Percentiles rank a stretch among this genome's conserved stretches.
Evolutionary conservation across 2,329 filamentous ascomycete species (phyloP).

Genomic region (Hypoxylon sp.): DNA sequence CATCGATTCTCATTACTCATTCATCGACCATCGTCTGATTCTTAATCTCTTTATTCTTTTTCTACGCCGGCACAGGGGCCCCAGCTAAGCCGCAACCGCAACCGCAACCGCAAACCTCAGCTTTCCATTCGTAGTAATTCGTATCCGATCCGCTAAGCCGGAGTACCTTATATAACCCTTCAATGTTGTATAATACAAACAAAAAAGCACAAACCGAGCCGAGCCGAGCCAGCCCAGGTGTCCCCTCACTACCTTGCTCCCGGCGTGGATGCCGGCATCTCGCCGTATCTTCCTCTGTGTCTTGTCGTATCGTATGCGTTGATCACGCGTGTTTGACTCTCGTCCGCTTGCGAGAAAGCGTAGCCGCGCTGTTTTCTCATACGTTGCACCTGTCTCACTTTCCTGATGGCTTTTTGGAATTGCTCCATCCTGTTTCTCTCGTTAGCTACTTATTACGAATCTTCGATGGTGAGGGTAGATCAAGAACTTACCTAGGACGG

Average conservation of each 20-base stretch:
- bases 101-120: constrained; percentile 5
- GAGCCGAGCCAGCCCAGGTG: constrained; percentile 7
- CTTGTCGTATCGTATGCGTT: constrained; percentile 98
- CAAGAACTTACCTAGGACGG: constrained; percentile 80
- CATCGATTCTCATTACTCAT: neutral
- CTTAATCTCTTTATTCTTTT: constrained; percentile 18
- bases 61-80: constrained; percentile 13
- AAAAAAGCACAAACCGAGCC: constrained; percentile 8
- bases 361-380: constrained; percentile 99
- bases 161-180: constrained; percentile 12
- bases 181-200: constrained; percentile 11
- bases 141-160: constrained; percentile 4
- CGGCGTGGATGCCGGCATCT: constrained; percentile 76
- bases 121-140: constrained; percentile 20
- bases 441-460: constrained; percentile 43
- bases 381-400: constrained; percentile 96
- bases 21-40: neutral
- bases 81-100: constrained; percentile 1
- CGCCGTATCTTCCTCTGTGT: constrained; percentile 90
- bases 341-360: constrained; percentile 97
- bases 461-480: constrained; percentile 5
- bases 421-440: constrained; percentile 87
- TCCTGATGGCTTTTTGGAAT: constrained; percentile 99
- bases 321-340: constrained; percentile 93
- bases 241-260: constrained; percentile 43